These are phyloP conservation scores for Pseudopediastrum boryanum DNA, from an alignment of 139 green algal species.

Conservation along the genomic window DNA sequence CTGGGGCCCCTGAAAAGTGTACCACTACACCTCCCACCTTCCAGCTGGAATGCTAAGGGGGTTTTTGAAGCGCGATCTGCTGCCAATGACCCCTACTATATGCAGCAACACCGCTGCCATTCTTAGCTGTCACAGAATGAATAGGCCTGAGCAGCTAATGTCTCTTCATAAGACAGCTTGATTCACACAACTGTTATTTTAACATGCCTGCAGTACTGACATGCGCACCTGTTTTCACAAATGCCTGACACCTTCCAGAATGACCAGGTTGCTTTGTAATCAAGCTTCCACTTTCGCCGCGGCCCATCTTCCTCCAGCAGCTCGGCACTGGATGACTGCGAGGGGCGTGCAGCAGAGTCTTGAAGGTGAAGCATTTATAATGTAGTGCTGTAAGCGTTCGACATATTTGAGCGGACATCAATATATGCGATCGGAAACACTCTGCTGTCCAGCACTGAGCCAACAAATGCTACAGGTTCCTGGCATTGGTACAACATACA, in stretches of 20 bases:
- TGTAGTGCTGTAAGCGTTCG: not conserved
- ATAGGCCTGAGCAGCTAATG: no score
- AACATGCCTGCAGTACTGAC: not conserved
- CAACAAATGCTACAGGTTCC: no score
- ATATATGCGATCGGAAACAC: no score
- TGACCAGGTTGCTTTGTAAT: slow-evolving; percentile 47
- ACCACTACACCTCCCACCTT: no score
- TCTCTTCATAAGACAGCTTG: no score
- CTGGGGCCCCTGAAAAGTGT: no score
- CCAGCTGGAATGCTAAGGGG: no score
- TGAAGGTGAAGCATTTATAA: not conserved
- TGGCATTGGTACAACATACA: no score
- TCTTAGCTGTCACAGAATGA: no score
- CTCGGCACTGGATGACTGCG: slow-evolving; percentile 14
- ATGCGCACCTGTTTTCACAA: slow-evolving; percentile 27
- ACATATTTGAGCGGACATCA: no score
- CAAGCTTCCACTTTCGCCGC: slow-evolving; percentile 39
- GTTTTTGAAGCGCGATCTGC: not conserved
- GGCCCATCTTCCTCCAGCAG: slow-evolving; percentile 44
- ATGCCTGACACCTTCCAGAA: slow-evolving; percentile 52
- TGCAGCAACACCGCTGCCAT: no score
- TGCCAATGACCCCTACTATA: no score
- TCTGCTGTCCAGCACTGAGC: not conserved
- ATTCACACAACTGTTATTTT: not conserved
- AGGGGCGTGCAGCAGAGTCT: not conserved